A percentile compares a stretch with the other conserved stretches of the same genome.
These are phyloP conservation scores for Juncus effusus DNA, from an alignment of 176 grass and related monocot species.

Conservation along the genomic window DNA sequence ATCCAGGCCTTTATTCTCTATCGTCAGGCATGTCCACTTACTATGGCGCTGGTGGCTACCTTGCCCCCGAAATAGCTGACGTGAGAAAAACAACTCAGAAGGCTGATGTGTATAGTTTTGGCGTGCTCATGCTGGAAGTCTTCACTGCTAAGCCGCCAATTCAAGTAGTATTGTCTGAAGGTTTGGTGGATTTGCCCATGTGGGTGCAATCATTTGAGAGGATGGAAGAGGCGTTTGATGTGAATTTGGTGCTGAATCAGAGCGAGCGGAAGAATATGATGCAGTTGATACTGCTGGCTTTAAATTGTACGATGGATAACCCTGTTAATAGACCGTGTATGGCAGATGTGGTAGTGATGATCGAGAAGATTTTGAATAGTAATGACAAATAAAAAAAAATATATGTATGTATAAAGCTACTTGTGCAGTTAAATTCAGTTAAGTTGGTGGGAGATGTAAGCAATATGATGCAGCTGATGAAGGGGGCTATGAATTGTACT, in stretches of 20 bases:
- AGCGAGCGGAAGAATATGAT: slow-evolving; percentile 46
- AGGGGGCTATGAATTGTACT: slow-evolving; percentile 32
- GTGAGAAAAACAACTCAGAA: slow-evolving; percentile 55
- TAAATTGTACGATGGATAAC: no score
- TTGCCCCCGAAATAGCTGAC: slow-evolving; percentile 66
- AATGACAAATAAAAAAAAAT: no score
- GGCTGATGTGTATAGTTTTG: slow-evolving; percentile 82
- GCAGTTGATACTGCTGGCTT: slow-evolving; percentile 59
- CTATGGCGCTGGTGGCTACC: slow-evolving; percentile 48
- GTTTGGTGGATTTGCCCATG: slow-evolving; percentile 52
- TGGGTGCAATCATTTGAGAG: slow-evolving; percentile 68
- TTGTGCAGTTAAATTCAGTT: no score
- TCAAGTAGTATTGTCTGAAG: slow-evolving; percentile 46
- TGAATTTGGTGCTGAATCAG: slow-evolving; percentile 45
- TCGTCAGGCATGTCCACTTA: slow-evolving; percentile 32
- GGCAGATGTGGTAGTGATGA: no score
- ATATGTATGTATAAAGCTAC: no score
- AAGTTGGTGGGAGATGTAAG: no score
- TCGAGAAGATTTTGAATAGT: no score
- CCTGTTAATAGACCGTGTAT: no score
- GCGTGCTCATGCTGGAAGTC: slow-evolving; percentile 73
- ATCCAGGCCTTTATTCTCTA: slow-evolving; percentile 53
- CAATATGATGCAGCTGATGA: slow-evolving; percentile 59
- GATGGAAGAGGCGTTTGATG: slow-evolving; percentile 55
- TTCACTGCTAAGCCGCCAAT: slow-evolving; percentile 71